These are phyloP conservation scores for Periconia digitata DNA, from an alignment of 2,329 filamentous ascomycete genomes.

Conservation along the genomic window DNA sequence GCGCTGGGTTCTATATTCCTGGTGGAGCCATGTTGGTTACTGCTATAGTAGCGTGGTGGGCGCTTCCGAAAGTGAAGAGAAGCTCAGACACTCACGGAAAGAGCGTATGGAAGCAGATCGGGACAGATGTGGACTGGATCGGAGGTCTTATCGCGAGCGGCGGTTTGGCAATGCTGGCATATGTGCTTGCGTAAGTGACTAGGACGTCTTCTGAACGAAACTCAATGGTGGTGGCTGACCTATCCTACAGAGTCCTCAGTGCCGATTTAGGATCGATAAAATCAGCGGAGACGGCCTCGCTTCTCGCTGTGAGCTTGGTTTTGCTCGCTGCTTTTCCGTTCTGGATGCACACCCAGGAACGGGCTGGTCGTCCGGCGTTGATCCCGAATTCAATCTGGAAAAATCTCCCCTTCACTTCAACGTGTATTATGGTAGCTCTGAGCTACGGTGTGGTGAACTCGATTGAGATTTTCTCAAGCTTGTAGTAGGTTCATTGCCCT, in stretches of 20 bases:
- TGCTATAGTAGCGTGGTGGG: slow-evolving; percentile 35
- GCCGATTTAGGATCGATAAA: slow-evolving; percentile 25
- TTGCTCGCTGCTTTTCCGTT: slow-evolving; percentile 28
- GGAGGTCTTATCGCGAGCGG: slow-evolving; percentile 28
- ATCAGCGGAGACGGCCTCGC: slow-evolving; percentile 20
- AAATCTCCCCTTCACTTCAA: slow-evolving; percentile 56
- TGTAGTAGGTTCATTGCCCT: slow-evolving; percentile 41
- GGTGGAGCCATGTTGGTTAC: slow-evolving; percentile 36
- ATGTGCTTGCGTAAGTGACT: slow-evolving; percentile 27
- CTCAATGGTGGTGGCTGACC: slow-evolving; percentile 11
- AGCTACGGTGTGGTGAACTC: slow-evolving; percentile 40
- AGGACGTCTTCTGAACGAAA: not conserved
- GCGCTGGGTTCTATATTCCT: slow-evolving; percentile 47
- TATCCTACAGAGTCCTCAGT: slow-evolving; percentile 18
- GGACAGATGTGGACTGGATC: slow-evolving; percentile 31
- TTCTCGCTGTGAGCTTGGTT: slow-evolving; percentile 24
- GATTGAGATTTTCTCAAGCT: slow-evolving; percentile 44
- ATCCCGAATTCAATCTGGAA: slow-evolving; percentile 53
- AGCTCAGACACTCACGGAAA: not conserved
- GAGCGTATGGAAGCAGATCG: slow-evolving; percentile 14
- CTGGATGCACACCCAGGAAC: slow-evolving; percentile 34
- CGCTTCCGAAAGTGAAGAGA: slow-evolving; percentile 21
- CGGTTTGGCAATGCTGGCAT: slow-evolving; percentile 24
- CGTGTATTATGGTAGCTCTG: slow-evolving; percentile 52
- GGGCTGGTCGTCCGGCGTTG: slow-evolving; percentile 21